phyloP scores from a whole-genome alignment of 2,329 filamentous ascomycete genomes.

The Fusarium sororula region DNA sequence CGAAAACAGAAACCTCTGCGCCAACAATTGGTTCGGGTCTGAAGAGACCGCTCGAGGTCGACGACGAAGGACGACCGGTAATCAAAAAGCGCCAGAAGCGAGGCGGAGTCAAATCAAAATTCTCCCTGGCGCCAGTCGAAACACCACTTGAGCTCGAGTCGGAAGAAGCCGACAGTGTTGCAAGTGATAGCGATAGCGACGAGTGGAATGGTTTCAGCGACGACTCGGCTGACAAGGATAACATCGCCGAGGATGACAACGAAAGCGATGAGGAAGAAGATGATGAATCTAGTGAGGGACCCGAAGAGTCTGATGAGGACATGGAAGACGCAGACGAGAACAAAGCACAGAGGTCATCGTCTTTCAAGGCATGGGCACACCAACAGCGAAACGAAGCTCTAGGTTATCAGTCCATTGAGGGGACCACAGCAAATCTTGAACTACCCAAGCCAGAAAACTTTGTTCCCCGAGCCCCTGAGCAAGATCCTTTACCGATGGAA shows the following conservation, averaged over 20 bases:
- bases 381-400: conserved; percentile 86
- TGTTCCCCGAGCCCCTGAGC: conserved; percentile 71
- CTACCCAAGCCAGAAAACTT: conserved; percentile 71
- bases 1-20: conserved; percentile 3
- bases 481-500: conserved; percentile 75
- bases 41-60: conserved; percentile 85
- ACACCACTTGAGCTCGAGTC: conserved; percentile 47
- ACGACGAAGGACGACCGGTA: conserved; percentile 80
- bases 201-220: conserved; percentile 72
- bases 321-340: conserved; percentile 45
- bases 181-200: conserved; percentile 49
- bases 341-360: conserved; percentile 58
- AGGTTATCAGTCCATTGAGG: conserved; percentile 65
- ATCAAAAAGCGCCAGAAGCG: conserved; percentile 84
- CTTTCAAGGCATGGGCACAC: conserved; percentile 94
- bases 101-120: conserved; percentile 66
- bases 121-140: conserved; percentile 55
- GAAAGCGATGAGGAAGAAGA: conserved; percentile 41
- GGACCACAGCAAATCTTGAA: conserved; percentile 53
- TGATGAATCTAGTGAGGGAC: conserved; percentile 39
- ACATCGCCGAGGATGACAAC: conserved; percentile 39
- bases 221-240: conserved; percentile 47
- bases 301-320: conserved; percentile 45
- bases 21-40: conserved; percentile 74
- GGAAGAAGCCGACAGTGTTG: conserved; percentile 37